Evolutionary conservation across 1,284 basidiomycete genomes (phyloP), one percentile per base, ranked within the genome.

Genomic region (Apiotrichum sp.): DNA sequence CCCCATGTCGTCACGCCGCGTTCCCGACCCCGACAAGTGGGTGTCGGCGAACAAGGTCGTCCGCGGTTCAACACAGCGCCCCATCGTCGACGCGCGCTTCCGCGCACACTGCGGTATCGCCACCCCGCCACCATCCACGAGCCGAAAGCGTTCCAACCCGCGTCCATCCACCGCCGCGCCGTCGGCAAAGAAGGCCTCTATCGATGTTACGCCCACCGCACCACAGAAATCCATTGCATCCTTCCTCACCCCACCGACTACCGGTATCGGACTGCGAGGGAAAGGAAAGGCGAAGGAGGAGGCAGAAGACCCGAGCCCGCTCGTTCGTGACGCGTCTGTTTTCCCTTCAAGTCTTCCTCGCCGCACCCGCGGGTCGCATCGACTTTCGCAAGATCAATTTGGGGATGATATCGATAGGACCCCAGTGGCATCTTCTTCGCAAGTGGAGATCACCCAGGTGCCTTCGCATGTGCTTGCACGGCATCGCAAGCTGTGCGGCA

Each of bases 21-120:
- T 50, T 3, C 70, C 70, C 16, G 66, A 71, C 46, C 70, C 69
- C 1, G 62, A 59, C 41, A 66, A 66, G 41, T 73, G 71, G 71
- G 63, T 72, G 4, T 34, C 55, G 9, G 44, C 55, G 3, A 32
- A 50, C 6, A 61, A 61, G 47, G 50, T 42, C 33, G 50, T 52
- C 6, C 38, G 46, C 3, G 38, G 47, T 6, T 40, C 49, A 1
- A 14, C 29, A 2, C 60, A 62, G 32, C 55, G 61, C 2, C 61
- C 57, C 1, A 47, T 62, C 8, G 53, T 62, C 6, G 52, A 55
- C 47, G 36, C 31, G 3, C 39, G 46, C n/a, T 57, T 59, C 39
- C 50, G 55, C 0, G 57, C 45, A 14, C 62, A 44, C 58, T 58
- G 41, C 47, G 59, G 53, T 16, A 67, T 61, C 22, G 57, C 67